phyloP scores from a whole-genome alignment of 192 early-diverging fungal species.

The Polychytrium aggregatum region DNA sequence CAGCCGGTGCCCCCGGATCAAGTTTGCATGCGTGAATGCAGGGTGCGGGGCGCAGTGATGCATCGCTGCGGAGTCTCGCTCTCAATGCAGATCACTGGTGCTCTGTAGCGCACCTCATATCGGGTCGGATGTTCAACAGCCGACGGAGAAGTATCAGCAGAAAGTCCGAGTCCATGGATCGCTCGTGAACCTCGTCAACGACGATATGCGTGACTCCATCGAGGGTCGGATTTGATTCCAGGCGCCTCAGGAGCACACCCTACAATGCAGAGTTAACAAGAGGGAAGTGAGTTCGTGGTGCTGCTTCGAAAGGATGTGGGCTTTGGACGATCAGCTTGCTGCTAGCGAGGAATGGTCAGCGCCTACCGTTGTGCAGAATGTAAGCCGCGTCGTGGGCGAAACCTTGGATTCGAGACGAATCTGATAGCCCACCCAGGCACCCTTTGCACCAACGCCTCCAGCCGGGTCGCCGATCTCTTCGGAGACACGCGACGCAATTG shows the following conservation, averaged over 20 bases:
- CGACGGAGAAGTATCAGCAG: conserved; percentile 58
- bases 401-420: conserved; percentile 55
- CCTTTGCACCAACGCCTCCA: conserved; percentile 49
- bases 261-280: no score
- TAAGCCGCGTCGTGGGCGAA: conserved; percentile 12
- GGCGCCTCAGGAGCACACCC: conserved; percentile 61
- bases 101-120: no score
- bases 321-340: no score
- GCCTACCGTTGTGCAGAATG: conserved; percentile 48
- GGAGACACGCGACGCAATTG: conserved; percentile 50
- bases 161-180: conserved; percentile 53
- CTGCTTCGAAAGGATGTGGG: no score
- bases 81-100: no score
- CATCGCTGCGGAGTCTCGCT: no score
- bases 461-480: conserved; percentile 27
- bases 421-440: no score
- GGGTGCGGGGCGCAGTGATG: no score
- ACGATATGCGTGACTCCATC: conserved; percentile 53
- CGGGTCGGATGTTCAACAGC: conserved; percentile 33
- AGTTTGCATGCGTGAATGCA: no score
- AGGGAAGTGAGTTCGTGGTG: no score
- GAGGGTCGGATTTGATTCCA: conserved; percentile 51
- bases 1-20: no score
- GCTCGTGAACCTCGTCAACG: conserved; percentile 76
- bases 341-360: no score